Evolutionary conservation across 83 land plant genomes (phyloP).

Genomic region (Thuja plicata): DNA sequence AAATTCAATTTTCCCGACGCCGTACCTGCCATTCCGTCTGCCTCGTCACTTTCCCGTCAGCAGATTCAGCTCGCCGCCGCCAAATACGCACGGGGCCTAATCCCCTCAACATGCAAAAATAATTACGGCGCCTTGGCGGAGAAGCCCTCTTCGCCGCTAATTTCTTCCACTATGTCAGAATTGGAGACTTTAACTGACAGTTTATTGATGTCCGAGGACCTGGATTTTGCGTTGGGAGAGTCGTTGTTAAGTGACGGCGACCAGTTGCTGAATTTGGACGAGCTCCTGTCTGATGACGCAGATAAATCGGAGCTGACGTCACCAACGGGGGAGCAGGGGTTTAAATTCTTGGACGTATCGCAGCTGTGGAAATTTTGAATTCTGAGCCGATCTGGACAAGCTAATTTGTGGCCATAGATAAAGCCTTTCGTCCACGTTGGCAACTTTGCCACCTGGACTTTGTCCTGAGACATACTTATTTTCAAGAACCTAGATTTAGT

Average conservation of each 20-base stretch:
- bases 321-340: too few species aligned
- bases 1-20: background rate
- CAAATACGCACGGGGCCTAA: slow-evolving; percentile 31
- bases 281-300: background rate
- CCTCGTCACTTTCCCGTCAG: background rate
- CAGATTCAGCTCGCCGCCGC: slow-evolving; percentile 6
- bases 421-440: too few species aligned
- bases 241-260: background rate
- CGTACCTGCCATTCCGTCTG: background rate
- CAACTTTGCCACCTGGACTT: too few species aligned
- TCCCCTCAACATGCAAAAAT: slow-evolving; percentile 10
- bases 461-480: too few species aligned
- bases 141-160: too few species aligned
- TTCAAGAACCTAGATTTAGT: too few species aligned
- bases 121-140: background rate
- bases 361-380: too few species aligned
- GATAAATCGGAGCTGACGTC: background rate
- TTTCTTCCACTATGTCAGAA: background rate
- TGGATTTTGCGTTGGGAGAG: background rate
- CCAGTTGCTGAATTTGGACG: background rate
- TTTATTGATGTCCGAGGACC: background rate
- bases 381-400: too few species aligned
- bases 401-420: too few species aligned
- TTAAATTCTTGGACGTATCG: too few species aligned
- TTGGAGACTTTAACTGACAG: background rate